Conservation (phyloP, 2,329 filamentous ascomycete genomes). For the Lachnellula arida region DNA sequence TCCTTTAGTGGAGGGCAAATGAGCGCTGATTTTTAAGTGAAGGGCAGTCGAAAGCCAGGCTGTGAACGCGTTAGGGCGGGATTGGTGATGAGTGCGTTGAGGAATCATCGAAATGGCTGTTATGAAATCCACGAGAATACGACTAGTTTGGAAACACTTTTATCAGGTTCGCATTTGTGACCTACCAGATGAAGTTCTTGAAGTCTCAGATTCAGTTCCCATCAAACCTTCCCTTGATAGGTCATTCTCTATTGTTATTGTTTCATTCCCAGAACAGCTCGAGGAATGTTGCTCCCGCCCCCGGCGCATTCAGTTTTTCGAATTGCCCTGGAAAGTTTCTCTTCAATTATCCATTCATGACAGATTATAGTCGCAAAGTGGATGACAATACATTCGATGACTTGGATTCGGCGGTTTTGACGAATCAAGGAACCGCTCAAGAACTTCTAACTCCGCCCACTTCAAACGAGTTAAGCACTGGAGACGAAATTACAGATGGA, state of each 20-base stretch:
- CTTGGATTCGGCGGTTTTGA: neutral
- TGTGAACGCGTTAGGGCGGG: neutral
- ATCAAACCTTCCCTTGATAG: neutral
- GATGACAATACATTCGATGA: neutral
- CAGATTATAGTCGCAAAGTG: neutral
- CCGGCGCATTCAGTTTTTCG: conserved; percentile 1
- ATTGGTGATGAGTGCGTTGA: neutral
- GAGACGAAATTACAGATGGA: too few species aligned
- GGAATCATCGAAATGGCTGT: neutral
- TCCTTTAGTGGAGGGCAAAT: neutral
- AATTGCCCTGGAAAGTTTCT: neutral
- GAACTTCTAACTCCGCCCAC: too few species aligned
- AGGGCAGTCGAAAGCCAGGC: neutral
- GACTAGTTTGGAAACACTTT: too few species aligned
- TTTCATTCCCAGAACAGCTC: conserved; percentile 6
- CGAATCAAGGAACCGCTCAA: too few species aligned
- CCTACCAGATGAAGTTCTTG: neutral
- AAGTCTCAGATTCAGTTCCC: neutral
- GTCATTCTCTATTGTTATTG: neutral
- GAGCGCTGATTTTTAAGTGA: neutral
- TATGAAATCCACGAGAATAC: too few species aligned
- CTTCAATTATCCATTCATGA: neutral
- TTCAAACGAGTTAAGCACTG: too few species aligned
- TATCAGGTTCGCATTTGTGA: too few species aligned
- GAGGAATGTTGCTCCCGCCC: conserved; percentile 7